These are phyloP conservation scores for Zygosaccharomyces siamensis DNA, from an alignment of 805 yeast genomes.

Conservation along the genomic window DNA sequence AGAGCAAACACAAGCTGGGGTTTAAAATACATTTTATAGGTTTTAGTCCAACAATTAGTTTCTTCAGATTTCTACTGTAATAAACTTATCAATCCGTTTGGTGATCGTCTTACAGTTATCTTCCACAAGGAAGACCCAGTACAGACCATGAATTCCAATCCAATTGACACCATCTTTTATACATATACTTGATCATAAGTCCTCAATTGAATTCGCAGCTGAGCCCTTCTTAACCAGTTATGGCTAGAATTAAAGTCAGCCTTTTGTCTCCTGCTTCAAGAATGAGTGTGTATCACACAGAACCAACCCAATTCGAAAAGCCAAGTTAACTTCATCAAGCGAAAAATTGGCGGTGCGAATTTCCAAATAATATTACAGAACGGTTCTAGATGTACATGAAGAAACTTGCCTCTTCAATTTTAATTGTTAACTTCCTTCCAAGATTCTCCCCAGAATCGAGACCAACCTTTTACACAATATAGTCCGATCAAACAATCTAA, in stretches of 20 bases:
- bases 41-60: not conserved
- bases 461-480: not conserved
- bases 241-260: not conserved
- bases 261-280: not conserved
- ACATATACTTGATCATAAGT: not conserved
- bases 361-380: not conserved
- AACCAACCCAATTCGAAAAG: not conserved
- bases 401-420: not conserved
- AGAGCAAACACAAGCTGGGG: slow-evolving; percentile 3
- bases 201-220: not conserved
- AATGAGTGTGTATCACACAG: not conserved
- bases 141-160: not conserved
- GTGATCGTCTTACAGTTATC: not conserved
- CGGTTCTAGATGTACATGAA: not conserved
- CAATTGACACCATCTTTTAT: not conserved
- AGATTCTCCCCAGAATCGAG: not conserved
- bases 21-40: slow-evolving; percentile 1
- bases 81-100: not conserved
- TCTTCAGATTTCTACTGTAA: not conserved
- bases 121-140: not conserved
- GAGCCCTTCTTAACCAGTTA: not conserved
- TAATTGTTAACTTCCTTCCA: not conserved
- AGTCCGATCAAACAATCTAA: not conserved
- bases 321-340: not conserved
- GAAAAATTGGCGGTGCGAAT: not conserved